Conservation (phyloP, 2,329 filamentous ascomycete genomes). For the Rhynchosporium graminicola region DNA sequence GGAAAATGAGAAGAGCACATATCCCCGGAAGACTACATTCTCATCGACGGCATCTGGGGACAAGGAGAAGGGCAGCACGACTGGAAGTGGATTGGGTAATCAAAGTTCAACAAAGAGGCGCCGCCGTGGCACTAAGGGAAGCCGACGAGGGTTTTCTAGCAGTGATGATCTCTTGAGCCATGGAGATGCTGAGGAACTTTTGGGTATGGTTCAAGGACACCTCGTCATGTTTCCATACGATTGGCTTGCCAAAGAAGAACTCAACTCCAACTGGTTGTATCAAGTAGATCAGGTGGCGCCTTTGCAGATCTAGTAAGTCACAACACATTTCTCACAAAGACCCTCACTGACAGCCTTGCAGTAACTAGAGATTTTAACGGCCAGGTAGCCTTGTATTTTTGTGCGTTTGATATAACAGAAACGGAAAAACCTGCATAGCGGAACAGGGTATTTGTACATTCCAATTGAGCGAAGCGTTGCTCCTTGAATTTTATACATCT, state of each 20-base stretch:
- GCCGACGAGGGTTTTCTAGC: conserved; percentile 61
- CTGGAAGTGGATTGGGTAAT: conserved; percentile 23
- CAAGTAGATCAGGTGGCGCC: conserved; percentile 95
- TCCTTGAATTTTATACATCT: conserved; percentile 24
- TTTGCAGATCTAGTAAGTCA: conserved; percentile 89
- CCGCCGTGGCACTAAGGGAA: conserved; percentile 66
- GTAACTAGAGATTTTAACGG: conserved; percentile 29
- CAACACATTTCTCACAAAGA: neutral
- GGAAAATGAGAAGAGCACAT: conserved; percentile 33
- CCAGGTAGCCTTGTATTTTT: conserved; percentile 28
- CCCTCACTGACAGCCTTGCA: conserved; percentile 23
- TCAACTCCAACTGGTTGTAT: conserved; percentile 94
- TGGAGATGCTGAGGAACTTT: conserved; percentile 76
- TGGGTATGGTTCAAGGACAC: conserved; percentile 82
- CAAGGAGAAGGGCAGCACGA: conserved; percentile 25
- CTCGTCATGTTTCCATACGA: conserved; percentile 94
- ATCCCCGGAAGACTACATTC: conserved; percentile 58
- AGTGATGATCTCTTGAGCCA: conserved; percentile 75
- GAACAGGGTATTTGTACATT: conserved; percentile 22
- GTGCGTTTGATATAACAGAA: conserved; percentile 19
- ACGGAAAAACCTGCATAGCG: conserved; percentile 21
- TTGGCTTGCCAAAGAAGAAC: conserved; percentile 89
- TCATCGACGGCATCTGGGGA: conserved; percentile 42
- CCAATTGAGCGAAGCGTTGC: conserved; percentile 29
- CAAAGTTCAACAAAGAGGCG: conserved; percentile 59